Evolutionary conservation across 2,329 filamentous ascomycete species (phyloP), one percentile per base, ranked within the genome.

Genomic region (Atkinsonella hypoxylon): DNA sequence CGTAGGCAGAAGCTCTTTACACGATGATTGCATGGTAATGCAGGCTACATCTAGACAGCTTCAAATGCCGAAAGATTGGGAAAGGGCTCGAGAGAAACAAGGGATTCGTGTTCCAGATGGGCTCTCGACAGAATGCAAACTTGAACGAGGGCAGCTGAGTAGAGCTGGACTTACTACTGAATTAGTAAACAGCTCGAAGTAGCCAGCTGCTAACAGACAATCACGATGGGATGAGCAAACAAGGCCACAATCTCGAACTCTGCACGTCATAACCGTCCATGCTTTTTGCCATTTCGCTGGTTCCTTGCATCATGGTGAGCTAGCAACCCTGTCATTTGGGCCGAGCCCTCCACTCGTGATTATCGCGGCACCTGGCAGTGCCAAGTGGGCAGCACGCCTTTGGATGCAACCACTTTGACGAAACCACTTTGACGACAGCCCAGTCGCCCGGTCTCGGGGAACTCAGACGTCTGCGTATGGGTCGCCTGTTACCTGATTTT

Each of bases 11-110:
- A 44, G 22, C 26, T 4, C 20, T 31, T 22, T 1, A 6, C 22
- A 42, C 43, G 53, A 53, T 52, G 55, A 57, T 32, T 53, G 51
- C 26, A 30, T 46, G 55, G 49, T 58, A 58, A 42, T 47, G 55
- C 55, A 55, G 41, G 43, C 20, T 4, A 40, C 31, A 48, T 49
- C 52, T 46, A 36, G 38, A 41, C 44, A 45, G 34, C 22, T 30
- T 17, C 12, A 38, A 22, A n/a, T 20, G 11, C 22, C 18, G 34
- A 15, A 17, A 31, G 22, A 40, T 41, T 47, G 17, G 4, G 22
- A 9, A 11, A 45, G 11, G 12, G 30, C 15, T 17, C 11, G 10
- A 8, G 26, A 45, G 7, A 32, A 45, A 45, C 12, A 31, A 11
- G 9, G 15, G 15, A 10, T 31, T 1, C 7, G 6, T 13, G n/a